A percentile compares a stretch with the other conserved stretches of the same genome.
phyloP scores from a whole-genome alignment of 2,329 filamentous ascomycete genomes.

The Sarocladium kiliense region DNA sequence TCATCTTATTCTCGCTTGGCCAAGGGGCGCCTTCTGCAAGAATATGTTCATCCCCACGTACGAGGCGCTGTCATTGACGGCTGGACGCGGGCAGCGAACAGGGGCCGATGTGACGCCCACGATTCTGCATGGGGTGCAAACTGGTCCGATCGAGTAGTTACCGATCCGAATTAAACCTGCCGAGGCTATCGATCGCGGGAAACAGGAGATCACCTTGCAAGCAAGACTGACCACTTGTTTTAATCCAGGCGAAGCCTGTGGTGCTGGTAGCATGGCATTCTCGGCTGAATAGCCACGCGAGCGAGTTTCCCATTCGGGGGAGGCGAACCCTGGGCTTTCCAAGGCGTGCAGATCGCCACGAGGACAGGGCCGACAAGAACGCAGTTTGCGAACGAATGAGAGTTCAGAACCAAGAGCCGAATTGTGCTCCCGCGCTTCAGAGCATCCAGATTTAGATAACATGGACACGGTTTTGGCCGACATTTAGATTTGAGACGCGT shows the following conservation, averaged over 20 bases:
- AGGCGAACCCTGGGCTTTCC: not conserved
- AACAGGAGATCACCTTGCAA: not conserved
- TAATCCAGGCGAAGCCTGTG: not conserved
- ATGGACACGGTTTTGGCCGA: too few species aligned
- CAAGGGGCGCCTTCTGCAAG: not conserved
- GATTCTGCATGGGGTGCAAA: not conserved
- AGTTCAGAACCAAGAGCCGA: too few species aligned
- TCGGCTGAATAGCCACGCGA: constrained; percentile 6
- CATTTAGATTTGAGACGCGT: too few species aligned
- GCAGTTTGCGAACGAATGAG: not conserved
- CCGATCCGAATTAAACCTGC: not conserved
- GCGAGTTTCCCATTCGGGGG: not conserved
- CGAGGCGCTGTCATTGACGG: not conserved
- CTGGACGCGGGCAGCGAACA: not conserved
- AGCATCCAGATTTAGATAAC: too few species aligned
- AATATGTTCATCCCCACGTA: not conserved
- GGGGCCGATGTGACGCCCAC: not conserved
- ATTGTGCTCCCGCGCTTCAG: too few species aligned
- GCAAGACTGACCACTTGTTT: not conserved
- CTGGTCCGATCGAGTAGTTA: not conserved
- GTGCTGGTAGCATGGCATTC: not conserved
- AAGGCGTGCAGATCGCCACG: not conserved
- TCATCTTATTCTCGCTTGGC: not conserved
- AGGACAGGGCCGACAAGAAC: not conserved
- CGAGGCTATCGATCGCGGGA: not conserved